phyloP scores from a whole-genome alignment of 2,329 filamentous ascomycete species.

The Sclerotinia minor region DNA sequence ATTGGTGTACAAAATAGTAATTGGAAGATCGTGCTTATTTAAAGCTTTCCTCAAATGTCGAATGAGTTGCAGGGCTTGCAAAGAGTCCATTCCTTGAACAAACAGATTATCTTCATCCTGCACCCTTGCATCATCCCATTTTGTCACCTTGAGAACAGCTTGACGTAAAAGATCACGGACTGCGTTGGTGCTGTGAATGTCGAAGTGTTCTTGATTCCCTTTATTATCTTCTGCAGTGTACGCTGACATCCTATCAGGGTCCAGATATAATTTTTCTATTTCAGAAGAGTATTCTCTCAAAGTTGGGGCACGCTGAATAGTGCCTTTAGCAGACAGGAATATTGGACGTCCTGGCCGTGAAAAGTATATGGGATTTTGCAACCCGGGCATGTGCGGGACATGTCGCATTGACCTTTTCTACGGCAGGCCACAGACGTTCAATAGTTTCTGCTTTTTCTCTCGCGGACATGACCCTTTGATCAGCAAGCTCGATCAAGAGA shows the following conservation, averaged over 20 bases:
- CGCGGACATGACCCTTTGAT: constrained; percentile 3
- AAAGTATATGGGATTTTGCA: constrained; percentile 39
- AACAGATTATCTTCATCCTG: constrained; percentile 20
- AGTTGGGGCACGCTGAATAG: constrained; percentile 41
- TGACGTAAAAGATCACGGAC: not conserved
- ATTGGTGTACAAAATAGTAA: constrained; percentile 14
- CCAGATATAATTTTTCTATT: constrained; percentile 16
- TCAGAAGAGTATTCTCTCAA: constrained; percentile 36
- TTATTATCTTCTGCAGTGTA: not conserved
- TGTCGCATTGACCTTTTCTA: constrained; percentile 39
- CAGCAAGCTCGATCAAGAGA: constrained; percentile 42
- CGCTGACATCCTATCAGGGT: constrained; percentile 11
- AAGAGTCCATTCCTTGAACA: constrained; percentile 24
- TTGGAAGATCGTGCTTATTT: not conserved
- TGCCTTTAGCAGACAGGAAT: constrained; percentile 43
- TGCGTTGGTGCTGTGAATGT: not conserved
- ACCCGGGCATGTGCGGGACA: constrained; percentile 38
- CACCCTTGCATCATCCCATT: not conserved
- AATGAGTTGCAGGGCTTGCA: constrained; percentile 23
- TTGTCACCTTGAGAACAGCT: not conserved
- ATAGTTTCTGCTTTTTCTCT: not conserved
- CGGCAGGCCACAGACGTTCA: constrained; percentile 37
- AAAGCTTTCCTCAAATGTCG: constrained; percentile 9
- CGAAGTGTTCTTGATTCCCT: not conserved
- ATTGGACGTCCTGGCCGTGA: constrained; percentile 42